phyloP scores from a whole-genome alignment of 2,329 filamentous ascomycete species.

The Arachnopeziza araneosa region DNA sequence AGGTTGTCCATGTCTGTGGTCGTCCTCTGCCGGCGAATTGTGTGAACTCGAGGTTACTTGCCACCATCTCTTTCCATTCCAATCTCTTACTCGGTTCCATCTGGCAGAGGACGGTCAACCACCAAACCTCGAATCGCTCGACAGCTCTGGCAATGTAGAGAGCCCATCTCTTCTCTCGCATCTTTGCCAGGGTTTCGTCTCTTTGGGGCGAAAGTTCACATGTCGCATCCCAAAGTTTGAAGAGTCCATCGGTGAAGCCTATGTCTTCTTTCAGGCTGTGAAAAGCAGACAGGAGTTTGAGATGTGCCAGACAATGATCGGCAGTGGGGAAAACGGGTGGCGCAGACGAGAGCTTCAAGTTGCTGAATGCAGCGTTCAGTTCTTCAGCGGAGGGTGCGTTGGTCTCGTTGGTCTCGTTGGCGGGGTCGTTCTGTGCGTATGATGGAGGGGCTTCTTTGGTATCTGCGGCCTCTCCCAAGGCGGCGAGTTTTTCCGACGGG shows the following conservation, averaged over 20 bases:
- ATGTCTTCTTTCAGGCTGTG: constrained; percentile 62
- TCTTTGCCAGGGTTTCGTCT: constrained; percentile 41
- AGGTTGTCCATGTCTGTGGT: constrained; percentile 32
- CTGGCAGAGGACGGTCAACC: constrained; percentile 35
- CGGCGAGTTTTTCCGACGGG: background rate
- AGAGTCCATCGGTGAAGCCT: constrained; percentile 61
- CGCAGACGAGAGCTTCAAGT: constrained; percentile 32
- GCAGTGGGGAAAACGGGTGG: constrained; percentile 34
- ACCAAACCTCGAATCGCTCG: constrained; percentile 64
- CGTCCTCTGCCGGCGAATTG: constrained; percentile 15
- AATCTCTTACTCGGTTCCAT: constrained; percentile 20
- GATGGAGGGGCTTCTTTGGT: constrained; percentile 10
- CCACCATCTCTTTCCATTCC: constrained; percentile 21
- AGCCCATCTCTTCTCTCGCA: constrained; percentile 70
- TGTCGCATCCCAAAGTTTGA: constrained; percentile 49
- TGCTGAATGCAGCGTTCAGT: constrained; percentile 33
- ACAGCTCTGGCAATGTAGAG: constrained; percentile 64
- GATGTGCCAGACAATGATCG: constrained; percentile 63
- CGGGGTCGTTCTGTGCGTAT: constrained; percentile 15
- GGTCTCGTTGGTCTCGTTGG: background rate
- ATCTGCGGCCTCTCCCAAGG: background rate
- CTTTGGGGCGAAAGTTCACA: constrained; percentile 33
- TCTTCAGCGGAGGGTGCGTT: constrained; percentile 16
- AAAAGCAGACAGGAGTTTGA: constrained; percentile 66
- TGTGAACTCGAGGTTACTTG: constrained; percentile 4